phyloP scores from a whole-genome alignment of 345 rosid genomes.

The Citrus maxima region DNA sequence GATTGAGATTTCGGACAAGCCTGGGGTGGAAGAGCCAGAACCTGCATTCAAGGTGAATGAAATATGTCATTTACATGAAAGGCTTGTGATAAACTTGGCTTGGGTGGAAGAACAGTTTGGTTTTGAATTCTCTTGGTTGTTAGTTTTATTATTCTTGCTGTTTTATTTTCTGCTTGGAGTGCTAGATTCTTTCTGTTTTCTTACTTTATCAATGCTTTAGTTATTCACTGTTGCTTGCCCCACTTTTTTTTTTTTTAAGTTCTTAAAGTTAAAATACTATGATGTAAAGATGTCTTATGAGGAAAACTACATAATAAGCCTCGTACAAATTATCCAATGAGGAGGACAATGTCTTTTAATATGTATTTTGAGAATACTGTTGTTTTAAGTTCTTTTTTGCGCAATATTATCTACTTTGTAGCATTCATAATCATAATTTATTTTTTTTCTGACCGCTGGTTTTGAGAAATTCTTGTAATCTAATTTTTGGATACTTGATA shows the following conservation, averaged over 20 bases:
- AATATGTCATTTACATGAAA: not conserved
- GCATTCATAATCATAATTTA: not conserved
- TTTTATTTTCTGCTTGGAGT: not conserved
- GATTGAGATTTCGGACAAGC: conserved; percentile 92
- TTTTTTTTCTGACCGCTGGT: not conserved
- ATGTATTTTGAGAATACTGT: not conserved
- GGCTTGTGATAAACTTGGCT: not conserved
- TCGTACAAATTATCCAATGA: not conserved
- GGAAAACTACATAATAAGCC: not conserved
- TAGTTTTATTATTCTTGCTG: not conserved
- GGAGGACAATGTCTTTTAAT: not conserved
- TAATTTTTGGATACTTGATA: conserved; percentile 8
- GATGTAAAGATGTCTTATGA: not conserved
- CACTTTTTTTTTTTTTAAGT: not conserved
- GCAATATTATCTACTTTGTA: not conserved
- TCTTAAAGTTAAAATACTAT: not conserved
- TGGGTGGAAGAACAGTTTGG: not conserved
- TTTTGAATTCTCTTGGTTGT: not conserved
- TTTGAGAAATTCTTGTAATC: conserved; percentile 6
- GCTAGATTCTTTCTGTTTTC: not conserved
- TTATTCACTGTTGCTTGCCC: not conserved
- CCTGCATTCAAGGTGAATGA: conserved; percentile 94
- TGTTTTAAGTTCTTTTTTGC: not conserved
- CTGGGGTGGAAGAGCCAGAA: conserved; percentile 79
- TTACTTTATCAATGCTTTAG: no score